These are phyloP conservation scores for Spathaspora sp. DNA, from an alignment of 805 yeast species.

Conservation along the genomic window DNA sequence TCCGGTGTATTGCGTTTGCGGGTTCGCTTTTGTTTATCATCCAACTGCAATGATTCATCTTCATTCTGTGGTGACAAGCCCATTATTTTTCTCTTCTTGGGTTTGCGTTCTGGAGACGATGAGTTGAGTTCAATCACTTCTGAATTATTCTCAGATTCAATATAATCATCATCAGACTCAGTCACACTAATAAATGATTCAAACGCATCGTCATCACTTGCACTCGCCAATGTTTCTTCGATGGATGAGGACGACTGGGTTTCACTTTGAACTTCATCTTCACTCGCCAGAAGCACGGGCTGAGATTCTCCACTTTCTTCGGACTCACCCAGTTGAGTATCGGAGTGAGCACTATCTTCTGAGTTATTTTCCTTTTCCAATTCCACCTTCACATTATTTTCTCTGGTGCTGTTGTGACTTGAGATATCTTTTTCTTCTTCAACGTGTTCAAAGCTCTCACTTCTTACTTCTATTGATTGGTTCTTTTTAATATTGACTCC, in stretches of 20 bases:
- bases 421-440: neutral
- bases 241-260: neutral
- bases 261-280: neutral
- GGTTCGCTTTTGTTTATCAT: slow-evolving; percentile 2
- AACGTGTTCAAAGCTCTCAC: neutral
- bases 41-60: neutral
- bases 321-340: neutral
- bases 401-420: neutral
- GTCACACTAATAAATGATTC: neutral
- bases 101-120: neutral
- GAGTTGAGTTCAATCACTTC: neutral
- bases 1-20: slow-evolving; percentile 6
- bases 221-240: neutral
- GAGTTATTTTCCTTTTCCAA: neutral
- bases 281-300: neutral
- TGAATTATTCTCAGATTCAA: neutral
- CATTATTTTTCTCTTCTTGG: neutral
- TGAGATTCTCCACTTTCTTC: neutral
- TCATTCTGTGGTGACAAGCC: neutral
- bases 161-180: neutral
- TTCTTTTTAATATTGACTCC: neutral
- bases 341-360: neutral
- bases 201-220: neutral
- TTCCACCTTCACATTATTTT: neutral
- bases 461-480: neutral